Percentiles rank a stretch among this genome's conserved stretches.
Evolutionary conservation across 2,329 filamentous ascomycete genomes (phyloP).

Genomic region (Colletotrichum sp.): DNA sequence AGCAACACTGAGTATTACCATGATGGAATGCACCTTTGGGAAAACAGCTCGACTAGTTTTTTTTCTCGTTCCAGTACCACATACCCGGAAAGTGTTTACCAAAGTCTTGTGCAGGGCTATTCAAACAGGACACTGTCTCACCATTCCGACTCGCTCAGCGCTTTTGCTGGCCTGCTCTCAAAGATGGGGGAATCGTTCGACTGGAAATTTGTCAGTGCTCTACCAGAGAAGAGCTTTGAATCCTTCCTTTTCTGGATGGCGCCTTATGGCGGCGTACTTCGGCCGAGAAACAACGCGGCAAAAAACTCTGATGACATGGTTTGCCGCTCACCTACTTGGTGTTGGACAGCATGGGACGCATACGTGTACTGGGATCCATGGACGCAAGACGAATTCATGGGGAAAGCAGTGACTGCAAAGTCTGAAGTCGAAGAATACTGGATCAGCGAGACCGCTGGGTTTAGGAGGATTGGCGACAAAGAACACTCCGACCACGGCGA

Average conservation of each 20-base stretch:
- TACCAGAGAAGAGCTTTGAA: background rate
- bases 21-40: background rate
- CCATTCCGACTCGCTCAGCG: background rate
- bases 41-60: rapidly evolving
- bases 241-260: background rate
- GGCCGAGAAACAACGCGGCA: rapidly evolving
- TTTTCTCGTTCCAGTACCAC: background rate
- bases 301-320: rapidly evolving
- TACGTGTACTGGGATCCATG: background rate
- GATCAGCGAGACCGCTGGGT: background rate
- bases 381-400: background rate
- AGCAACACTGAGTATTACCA: background rate
- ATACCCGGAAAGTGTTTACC: too few species aligned
- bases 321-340: background rate
- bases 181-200: background rate
- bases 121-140: background rate
- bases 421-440: background rate
- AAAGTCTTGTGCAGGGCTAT: background rate
- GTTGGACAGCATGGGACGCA: background rate
- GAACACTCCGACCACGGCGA: background rate
- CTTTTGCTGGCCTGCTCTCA: background rate
- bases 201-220: background rate
- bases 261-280: background rate
- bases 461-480: background rate
- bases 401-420: background rate